A percentile compares a stretch with the other conserved stretches of the same genome.
phyloP scores from a whole-genome alignment of 2,329 filamentous ascomycete genomes.

The Fusarium caatingaense region DNA sequence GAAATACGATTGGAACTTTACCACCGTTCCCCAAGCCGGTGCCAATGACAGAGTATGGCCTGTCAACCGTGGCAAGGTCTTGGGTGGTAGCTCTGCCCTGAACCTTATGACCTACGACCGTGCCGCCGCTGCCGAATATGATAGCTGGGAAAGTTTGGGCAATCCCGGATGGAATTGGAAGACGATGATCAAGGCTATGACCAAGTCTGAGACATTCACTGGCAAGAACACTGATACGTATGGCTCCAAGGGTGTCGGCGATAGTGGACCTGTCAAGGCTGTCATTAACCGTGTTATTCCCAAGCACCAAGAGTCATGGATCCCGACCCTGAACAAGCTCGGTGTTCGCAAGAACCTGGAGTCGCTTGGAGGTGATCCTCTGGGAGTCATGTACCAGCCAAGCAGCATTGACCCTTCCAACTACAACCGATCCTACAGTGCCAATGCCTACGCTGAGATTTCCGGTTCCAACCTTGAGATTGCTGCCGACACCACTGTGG shows the following conservation, averaged over 20 bases:
- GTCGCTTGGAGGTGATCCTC: slow-evolving; percentile 58
- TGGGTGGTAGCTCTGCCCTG: slow-evolving; percentile 48
- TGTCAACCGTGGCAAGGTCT: slow-evolving; percentile 42
- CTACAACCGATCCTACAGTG: slow-evolving; percentile 61
- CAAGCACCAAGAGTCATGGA: slow-evolving; percentile 56
- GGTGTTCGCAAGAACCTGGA: slow-evolving; percentile 53
- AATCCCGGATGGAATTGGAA: slow-evolving; percentile 55
- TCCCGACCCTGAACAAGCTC: slow-evolving; percentile 57
- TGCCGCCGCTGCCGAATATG: slow-evolving; percentile 45
- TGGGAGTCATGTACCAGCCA: slow-evolving; percentile 62
- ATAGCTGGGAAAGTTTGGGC: slow-evolving; percentile 53
- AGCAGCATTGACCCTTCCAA: slow-evolving; percentile 57
- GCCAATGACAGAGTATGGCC: slow-evolving; percentile 37
- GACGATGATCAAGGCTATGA: slow-evolving; percentile 30
- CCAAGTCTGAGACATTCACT: slow-evolving; percentile 35
- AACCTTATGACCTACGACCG: slow-evolving; percentile 49
- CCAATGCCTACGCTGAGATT: slow-evolving; percentile 58
- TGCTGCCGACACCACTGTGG: slow-evolving; percentile 36
- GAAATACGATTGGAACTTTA: slow-evolving; percentile 48
- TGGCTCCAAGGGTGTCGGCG: slow-evolving; percentile 33
- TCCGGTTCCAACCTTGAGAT: slow-evolving; percentile 54
- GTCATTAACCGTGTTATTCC: slow-evolving; percentile 57
- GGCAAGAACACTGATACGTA: slow-evolving; percentile 40
- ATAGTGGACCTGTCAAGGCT: slow-evolving; percentile 40
- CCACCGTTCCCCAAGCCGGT: slow-evolving; percentile 43